Conservation (phyloP, 306 rosid species). For the Lagenaria siceraria region DNA sequence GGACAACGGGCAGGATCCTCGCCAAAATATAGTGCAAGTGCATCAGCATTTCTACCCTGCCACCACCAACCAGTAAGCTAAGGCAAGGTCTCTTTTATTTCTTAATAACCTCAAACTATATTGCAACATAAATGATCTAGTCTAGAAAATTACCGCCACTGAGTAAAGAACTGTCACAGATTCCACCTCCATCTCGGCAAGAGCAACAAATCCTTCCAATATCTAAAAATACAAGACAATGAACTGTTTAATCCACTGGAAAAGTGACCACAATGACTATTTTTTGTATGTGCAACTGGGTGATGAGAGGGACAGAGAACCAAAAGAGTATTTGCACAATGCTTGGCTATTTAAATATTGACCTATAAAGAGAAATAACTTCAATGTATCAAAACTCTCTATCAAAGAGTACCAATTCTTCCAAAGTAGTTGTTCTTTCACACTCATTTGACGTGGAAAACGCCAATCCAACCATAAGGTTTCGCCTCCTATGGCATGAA, state of each 20-base stretch:
- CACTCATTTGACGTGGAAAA: neutral
- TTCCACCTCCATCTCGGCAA: slow-evolving; percentile 71
- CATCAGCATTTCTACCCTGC: slow-evolving; percentile 98
- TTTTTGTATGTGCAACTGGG: neutral
- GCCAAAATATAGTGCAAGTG: slow-evolving; percentile 76
- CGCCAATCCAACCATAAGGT: neutral
- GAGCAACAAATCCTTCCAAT: slow-evolving; percentile 54
- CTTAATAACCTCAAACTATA: neutral
- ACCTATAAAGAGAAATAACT: neutral
- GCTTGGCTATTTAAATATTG: neutral
- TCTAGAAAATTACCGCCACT: slow-evolving; percentile 55
- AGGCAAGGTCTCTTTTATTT: slow-evolving; percentile 11
- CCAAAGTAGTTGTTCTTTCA: neutral
- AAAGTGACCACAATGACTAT: neutral
- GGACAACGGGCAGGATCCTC: slow-evolving; percentile 93
- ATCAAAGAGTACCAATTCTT: neutral
- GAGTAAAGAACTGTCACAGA: slow-evolving; percentile 65
- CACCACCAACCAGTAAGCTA: slow-evolving; percentile 12
- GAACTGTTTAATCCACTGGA: neutral
- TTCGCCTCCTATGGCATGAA: no score
- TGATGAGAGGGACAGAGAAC: neutral
- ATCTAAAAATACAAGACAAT: slow-evolving; percentile 32
- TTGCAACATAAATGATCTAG: slow-evolving; percentile 7
- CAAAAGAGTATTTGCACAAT: neutral
- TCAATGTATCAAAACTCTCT: neutral